A percentile compares a stretch with the other conserved stretches of the same genome.
These are phyloP conservation scores for Alternaria ventricosa DNA, from an alignment of 2,329 filamentous ascomycete genomes.

Conservation along the genomic window DNA sequence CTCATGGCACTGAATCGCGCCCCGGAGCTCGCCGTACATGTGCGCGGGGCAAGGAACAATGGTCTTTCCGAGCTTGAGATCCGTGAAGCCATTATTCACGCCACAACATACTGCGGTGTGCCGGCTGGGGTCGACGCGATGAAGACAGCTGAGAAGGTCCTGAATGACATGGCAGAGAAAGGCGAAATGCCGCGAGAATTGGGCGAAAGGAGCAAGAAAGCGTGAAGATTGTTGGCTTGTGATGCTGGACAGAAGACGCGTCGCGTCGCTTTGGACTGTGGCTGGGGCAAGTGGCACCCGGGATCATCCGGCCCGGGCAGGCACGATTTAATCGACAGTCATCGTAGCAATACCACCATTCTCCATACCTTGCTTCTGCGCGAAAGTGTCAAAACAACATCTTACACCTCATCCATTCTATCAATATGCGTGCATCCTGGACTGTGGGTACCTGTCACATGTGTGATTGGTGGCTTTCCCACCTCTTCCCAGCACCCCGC, in stretches of 20 bases:
- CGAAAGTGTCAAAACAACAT: background rate
- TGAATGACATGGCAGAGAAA: slow-evolving; percentile 60
- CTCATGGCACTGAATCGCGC: slow-evolving; percentile 66
- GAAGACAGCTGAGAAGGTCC: slow-evolving; percentile 58
- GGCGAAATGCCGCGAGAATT: slow-evolving; percentile 48
- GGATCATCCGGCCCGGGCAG: background rate
- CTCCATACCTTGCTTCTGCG: background rate
- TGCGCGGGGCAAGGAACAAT: slow-evolving; percentile 69
- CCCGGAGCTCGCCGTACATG: slow-evolving; percentile 66
- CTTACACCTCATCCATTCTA: background rate
- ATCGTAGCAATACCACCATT: background rate
- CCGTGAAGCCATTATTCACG: slow-evolving; percentile 63
- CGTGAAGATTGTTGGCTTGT: slow-evolving; percentile 13
- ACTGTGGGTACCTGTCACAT: background rate
- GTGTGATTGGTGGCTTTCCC: slow-evolving; percentile 10
- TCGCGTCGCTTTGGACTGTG: background rate
- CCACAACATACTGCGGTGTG: slow-evolving; percentile 61
- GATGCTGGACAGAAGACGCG: background rate
- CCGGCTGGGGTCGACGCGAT: slow-evolving; percentile 63
- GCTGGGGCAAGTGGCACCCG: background rate
- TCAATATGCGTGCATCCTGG: slow-evolving; percentile 1
- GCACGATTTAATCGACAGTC: background rate
- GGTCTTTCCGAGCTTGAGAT: slow-evolving; percentile 68
- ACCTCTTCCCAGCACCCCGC: slow-evolving; percentile 24
- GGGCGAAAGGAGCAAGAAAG: slow-evolving; percentile 38